phyloP scores from a whole-genome alignment of 1,284 basidiomycete genomes.

The Jaminaea rosea region DNA sequence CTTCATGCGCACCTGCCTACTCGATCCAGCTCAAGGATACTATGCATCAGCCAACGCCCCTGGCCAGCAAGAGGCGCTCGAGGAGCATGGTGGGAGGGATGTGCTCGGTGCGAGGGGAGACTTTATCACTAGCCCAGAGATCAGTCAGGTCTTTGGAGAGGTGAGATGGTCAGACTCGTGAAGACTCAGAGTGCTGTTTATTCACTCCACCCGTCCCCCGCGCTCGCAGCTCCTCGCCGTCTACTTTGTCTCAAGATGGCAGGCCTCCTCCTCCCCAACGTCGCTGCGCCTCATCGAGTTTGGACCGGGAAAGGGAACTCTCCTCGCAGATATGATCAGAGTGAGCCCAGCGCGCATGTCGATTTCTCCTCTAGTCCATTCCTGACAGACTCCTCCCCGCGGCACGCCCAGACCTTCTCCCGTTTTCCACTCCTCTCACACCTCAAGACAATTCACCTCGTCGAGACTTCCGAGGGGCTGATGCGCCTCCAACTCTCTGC shows the following conservation, averaged over 20 bases:
- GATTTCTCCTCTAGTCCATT: neutral
- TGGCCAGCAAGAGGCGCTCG: neutral
- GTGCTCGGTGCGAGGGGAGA: slow-evolving; percentile 83
- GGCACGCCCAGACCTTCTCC: slow-evolving; percentile 22
- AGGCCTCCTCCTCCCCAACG: slow-evolving; percentile 54
- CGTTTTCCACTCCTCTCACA: slow-evolving; percentile 23
- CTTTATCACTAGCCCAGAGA: slow-evolving; percentile 94
- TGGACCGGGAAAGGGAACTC: slow-evolving; percentile 85
- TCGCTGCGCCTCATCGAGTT: slow-evolving; percentile 68
- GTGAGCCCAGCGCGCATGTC: slow-evolving; percentile 51
- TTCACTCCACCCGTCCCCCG: too few relatives aligned
- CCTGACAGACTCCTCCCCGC: neutral
- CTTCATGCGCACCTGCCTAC: slow-evolving; percentile 43
- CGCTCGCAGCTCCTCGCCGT: slow-evolving; percentile 18
- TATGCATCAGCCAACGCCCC: slow-evolving; percentile 26
- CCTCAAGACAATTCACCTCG: slow-evolving; percentile 33
- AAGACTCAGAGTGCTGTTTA: too few relatives aligned
- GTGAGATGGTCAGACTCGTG: too few relatives aligned
- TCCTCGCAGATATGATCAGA: slow-evolving; percentile 81
- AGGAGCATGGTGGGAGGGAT: slow-evolving; percentile 38
- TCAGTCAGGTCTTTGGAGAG: slow-evolving; percentile 94
- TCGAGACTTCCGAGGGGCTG: slow-evolving; percentile 40
- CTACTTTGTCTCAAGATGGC: slow-evolving; percentile 77
- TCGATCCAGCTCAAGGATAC: slow-evolving; percentile 44
- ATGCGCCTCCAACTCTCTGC: slow-evolving; percentile 28